phyloP scores from a whole-genome alignment of 371 early-diverging fungal genomes.

The Lichtheimia hyalospora region DNA sequence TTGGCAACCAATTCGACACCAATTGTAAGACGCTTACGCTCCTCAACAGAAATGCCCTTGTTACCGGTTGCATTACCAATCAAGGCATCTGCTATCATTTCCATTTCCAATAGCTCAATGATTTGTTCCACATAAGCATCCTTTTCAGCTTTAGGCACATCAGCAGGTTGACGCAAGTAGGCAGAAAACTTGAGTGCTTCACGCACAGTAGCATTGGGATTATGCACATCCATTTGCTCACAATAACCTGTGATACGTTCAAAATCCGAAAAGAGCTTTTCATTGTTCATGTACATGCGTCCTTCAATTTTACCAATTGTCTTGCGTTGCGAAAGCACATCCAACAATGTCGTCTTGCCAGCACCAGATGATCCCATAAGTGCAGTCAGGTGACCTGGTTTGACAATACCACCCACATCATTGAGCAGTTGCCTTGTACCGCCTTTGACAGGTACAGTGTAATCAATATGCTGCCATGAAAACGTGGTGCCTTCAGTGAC shows the following conservation, averaged over 20 bases:
- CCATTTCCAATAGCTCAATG: slow-evolving; percentile 58
- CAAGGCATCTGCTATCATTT: slow-evolving; percentile 49
- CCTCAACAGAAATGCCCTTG: slow-evolving; percentile 58
- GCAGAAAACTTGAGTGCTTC: slow-evolving; percentile 71
- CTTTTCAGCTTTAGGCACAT: slow-evolving; percentile 53
- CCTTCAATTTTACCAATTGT: slow-evolving; percentile 73
- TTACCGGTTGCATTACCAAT: slow-evolving; percentile 43
- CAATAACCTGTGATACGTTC: slow-evolving; percentile 71
- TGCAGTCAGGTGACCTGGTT: slow-evolving; percentile 71
- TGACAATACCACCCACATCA: slow-evolving; percentile 51
- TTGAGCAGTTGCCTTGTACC: slow-evolving; percentile 41
- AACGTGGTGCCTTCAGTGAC: slow-evolving; percentile 39
- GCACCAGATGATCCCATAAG: slow-evolving; percentile 83
- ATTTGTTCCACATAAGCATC: slow-evolving; percentile 61
- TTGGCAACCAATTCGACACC: slow-evolving; percentile 71
- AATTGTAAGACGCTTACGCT: slow-evolving; percentile 64
- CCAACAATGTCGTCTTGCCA: slow-evolving; percentile 84
- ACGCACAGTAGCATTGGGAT: slow-evolving; percentile 53
- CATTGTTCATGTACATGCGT: slow-evolving; percentile 57
- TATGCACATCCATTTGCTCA: slow-evolving; percentile 77
- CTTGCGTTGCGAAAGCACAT: slow-evolving; percentile 74
- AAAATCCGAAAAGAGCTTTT: slow-evolving; percentile 43
- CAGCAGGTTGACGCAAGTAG: slow-evolving; percentile 56
- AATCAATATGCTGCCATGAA: slow-evolving; percentile 49
- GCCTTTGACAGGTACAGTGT: slow-evolving; percentile 50